Evolutionary conservation across 1,284 basidiomycete genomes (phyloP), one percentile per base, ranked within the genome.

Genomic region (Tilletia caries): DNA sequence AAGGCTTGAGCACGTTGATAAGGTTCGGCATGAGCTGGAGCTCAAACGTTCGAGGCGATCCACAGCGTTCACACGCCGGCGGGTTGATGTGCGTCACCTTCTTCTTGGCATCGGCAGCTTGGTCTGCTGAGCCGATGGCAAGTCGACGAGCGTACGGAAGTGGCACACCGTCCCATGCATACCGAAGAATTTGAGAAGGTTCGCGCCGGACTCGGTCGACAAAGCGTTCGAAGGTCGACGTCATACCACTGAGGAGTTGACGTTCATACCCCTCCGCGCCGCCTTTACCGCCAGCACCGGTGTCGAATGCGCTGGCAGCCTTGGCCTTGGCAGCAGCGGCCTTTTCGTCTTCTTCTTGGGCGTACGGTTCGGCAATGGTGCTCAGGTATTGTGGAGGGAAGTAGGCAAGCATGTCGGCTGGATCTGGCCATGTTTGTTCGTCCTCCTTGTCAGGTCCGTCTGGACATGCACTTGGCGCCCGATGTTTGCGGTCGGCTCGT

Each of bases 11-110:
- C 20, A 78, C 65, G 68, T 83, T 81, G 58, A 79, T 78, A 2
- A 83, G 67, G 46, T 82, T 81, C 2, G 81, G 81, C 81, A 83
- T 83, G 54, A 83, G 78, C 69, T 83, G 81, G n/a, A 78, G 70
- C 69, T 83, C 81, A 52, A 82, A 83, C 3, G 76, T 72, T 32
- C 81, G 68, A 25, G 71, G 68, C 1, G 68, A 69, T 10, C 79
- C 79, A 66, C 81, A 83, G 0, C 62, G 48, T 1, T 68, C 66
- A 41, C 81, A 83, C 5, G 75, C 69, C 1, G 79, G 78, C 3
- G 81, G 72, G 20, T 44, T 67, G 34, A 62, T 12, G 8, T 32
- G 18, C 25, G 62, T 65, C 46, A 33, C 33, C 48, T 32, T 34
- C 20, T 65, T 33, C 58, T 29, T 68, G 58, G n/a, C 25, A 37